Percentiles rank a stretch among this genome's conserved stretches.
phyloP scores from a whole-genome alignment of 2,329 filamentous ascomycete genomes.

The Xylariomycetidae sp. region DNA sequence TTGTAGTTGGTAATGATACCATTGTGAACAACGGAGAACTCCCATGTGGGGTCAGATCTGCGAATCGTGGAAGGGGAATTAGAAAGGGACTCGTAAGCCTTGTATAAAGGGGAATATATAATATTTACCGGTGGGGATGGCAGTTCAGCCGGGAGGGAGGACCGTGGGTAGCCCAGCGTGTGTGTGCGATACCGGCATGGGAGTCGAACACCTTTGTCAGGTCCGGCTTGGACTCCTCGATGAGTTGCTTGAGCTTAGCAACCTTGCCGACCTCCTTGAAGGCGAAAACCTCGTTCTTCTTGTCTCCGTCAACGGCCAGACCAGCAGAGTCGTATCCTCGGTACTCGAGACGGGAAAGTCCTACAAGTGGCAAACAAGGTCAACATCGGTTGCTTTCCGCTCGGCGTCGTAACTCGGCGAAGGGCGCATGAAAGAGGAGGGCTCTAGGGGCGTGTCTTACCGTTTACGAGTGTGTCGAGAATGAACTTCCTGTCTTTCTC shows the following conservation, averaged over 20 bases:
- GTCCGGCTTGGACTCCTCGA: slow-evolving; percentile 78
- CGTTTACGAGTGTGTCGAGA: slow-evolving; percentile 92
- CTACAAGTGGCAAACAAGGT: slow-evolving; percentile 41
- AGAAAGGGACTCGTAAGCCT: slow-evolving; percentile 19
- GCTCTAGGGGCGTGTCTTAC: slow-evolving; percentile 45
- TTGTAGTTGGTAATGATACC: slow-evolving; percentile 99
- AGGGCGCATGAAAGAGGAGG: slow-evolving; percentile 6
- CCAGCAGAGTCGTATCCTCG: slow-evolving; percentile 98
- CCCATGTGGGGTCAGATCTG: slow-evolving; percentile 90
- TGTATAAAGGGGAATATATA: slow-evolving; percentile 4
- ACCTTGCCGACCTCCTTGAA: slow-evolving; percentile 99
- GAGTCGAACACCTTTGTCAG: slow-evolving; percentile 93
- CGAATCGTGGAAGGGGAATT: slow-evolving; percentile 14
- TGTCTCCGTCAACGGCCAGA: slow-evolving; percentile 93
- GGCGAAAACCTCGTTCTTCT: slow-evolving; percentile 95
- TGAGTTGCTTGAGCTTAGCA: slow-evolving; percentile 89
- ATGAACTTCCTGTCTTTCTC: slow-evolving; percentile 98
- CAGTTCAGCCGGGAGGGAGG: slow-evolving; percentile 92
- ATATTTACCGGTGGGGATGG: slow-evolving; percentile 87
- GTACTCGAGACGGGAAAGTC: slow-evolving; percentile 93
- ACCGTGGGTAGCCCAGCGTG: slow-evolving; percentile 97
- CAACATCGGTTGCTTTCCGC: slow-evolving; percentile 14
- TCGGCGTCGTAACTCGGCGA: slow-evolving; percentile 1
- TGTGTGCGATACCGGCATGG: slow-evolving; percentile 98
- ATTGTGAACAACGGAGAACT: slow-evolving; percentile 98